These are phyloP conservation scores for Pneumocystis sp. DNA, from an alignment of 1,139 yeast genomes.

Conservation along the genomic window DNA sequence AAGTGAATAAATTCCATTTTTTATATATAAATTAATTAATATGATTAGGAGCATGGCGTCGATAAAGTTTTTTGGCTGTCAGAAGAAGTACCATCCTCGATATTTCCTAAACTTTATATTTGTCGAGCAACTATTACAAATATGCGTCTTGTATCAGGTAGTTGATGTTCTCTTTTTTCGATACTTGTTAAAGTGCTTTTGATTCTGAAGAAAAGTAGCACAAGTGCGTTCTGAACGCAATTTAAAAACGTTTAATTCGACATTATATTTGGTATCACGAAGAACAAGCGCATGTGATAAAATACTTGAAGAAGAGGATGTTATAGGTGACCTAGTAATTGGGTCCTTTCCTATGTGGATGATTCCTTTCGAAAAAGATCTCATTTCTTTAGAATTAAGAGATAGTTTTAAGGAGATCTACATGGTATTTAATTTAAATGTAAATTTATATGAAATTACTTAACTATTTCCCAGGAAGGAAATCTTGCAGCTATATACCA, in stretches of 20 bases:
- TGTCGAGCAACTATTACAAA: neutral
- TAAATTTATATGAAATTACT: neutral
- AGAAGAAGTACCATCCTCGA: constrained; percentile 11
- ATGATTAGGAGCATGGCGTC: constrained; percentile 39
- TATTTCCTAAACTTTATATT: neutral
- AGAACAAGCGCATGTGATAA: constrained; percentile 23
- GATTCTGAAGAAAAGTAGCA: constrained; percentile 19
- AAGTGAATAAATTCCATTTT: constrained; percentile 5
- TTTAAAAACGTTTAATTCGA: constrained; percentile 14
- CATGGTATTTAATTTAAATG: constrained; percentile 14
- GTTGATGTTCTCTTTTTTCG: constrained; percentile 8
- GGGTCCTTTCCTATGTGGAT: constrained; percentile 25
- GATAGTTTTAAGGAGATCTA: constrained; percentile 26
- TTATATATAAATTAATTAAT: neutral
- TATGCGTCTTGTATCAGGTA: constrained; percentile 8
- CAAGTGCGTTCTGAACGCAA: constrained; percentile 14
- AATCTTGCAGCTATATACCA: constrained; percentile 24
- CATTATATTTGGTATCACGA: constrained; percentile 24
- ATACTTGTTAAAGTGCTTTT: constrained; percentile 17
- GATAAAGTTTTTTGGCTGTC: constrained; percentile 47
- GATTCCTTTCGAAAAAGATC: constrained; percentile 22
- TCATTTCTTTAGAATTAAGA: constrained; percentile 23
- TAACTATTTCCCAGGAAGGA: neutral
- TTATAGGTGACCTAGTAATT: constrained; percentile 27
- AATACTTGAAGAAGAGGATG: constrained; percentile 24